A percentile compares a stretch with the other conserved stretches of the same genome.
Conservation (phyloP, 352 stramenopile genomes). For the Ophiocytium majus region DNA sequence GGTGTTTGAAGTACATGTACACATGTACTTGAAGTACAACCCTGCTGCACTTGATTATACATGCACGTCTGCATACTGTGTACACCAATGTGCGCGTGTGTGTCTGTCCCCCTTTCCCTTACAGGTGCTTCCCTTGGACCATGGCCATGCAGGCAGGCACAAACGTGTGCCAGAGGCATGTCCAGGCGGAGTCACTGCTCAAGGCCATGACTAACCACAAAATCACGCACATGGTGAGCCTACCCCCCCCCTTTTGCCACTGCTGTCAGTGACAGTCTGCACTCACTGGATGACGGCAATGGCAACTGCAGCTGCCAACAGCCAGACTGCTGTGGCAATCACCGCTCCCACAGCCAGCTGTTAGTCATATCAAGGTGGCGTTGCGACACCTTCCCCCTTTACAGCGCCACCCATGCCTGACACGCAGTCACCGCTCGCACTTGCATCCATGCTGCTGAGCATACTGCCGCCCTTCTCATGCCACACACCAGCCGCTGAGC, state of each 20-base stretch:
- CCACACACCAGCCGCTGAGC: not conserved
- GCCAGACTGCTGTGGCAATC: not conserved
- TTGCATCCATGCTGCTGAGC: too few relatives aligned
- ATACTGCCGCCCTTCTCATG: too few relatives aligned
- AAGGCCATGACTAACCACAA: not conserved
- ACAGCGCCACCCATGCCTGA: not conserved
- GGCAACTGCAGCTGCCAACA: not conserved
- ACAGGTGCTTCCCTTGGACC: slow-evolving; percentile 46
- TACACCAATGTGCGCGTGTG: too few relatives aligned
- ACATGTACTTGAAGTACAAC: too few relatives aligned
- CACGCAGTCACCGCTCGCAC: not conserved
- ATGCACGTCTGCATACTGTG: too few relatives aligned
- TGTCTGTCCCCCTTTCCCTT: too few relatives aligned
- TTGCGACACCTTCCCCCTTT: too few relatives aligned
- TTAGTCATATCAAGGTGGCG: not conserved
- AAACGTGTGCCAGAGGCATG: not conserved
- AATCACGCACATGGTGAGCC: not conserved
- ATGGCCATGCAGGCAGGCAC: slow-evolving; percentile 15
- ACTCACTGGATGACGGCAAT: too few relatives aligned
- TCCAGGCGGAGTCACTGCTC: not conserved
- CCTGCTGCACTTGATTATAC: too few relatives aligned
- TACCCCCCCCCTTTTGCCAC: not conserved
- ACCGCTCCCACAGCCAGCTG: not conserved
- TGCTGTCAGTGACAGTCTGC: not conserved
- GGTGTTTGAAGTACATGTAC: too few relatives aligned